These are phyloP conservation scores for Vishniacozyma victoriae DNA, from an alignment of 768 basidiomycete genomes.

Conservation along the genomic window DNA sequence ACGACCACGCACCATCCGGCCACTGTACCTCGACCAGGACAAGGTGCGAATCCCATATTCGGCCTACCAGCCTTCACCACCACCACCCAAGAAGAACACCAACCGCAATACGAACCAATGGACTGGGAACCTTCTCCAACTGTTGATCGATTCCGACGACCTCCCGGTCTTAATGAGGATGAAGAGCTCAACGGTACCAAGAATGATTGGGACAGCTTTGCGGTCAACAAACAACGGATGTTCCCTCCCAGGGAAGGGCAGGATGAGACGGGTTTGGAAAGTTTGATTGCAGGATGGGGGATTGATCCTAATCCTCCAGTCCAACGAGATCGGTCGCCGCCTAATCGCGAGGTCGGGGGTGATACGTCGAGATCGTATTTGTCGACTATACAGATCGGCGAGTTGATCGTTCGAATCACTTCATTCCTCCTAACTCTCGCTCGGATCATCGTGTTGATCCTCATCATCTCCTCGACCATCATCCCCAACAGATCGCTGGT, in stretches of 20 bases:
- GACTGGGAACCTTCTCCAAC: conserved; percentile 42
- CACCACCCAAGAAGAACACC: background rate
- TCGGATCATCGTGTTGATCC: too few relatives aligned
- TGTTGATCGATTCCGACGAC: background rate
- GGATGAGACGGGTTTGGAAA: conserved; percentile 38
- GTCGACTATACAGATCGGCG: conserved; percentile 14
- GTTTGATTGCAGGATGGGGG: conserved; percentile 33
- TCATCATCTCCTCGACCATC: too few relatives aligned
- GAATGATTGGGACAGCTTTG: conserved; percentile 36
- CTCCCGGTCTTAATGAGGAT: background rate
- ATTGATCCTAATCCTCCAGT: conserved; percentile 8
- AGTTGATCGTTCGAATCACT: conserved; percentile 3
- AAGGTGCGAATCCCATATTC: conserved; percentile 35
- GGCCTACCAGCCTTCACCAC: conserved; percentile 38
- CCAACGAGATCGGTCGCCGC: too few relatives aligned
- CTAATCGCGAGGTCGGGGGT: too few relatives aligned
- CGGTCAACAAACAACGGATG: conserved; percentile 29
- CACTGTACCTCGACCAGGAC: background rate
- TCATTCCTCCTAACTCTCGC: too few relatives aligned
- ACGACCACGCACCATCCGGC: background rate
- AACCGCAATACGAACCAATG: conserved; percentile 30
- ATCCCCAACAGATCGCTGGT: too few relatives aligned
- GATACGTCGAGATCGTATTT: too few relatives aligned
- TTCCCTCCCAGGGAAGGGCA: conserved; percentile 11
- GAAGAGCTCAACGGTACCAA: conserved; percentile 1